Evolutionary conservation across 2,329 filamentous ascomycete genomes (phyloP).

Genomic region (Zymoseptoria tritici): DNA sequence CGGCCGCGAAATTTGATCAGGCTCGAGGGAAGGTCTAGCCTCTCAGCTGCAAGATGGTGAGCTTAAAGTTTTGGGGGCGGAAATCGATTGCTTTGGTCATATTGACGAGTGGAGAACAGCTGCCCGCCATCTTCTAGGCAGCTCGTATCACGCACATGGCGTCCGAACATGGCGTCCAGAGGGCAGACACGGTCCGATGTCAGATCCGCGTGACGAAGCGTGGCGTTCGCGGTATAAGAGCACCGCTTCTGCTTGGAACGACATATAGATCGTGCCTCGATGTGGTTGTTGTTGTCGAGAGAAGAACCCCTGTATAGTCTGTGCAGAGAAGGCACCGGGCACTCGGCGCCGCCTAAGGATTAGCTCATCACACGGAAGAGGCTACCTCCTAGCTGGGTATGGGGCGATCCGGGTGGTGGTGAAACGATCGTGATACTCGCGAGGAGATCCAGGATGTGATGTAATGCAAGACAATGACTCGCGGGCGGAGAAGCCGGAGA

Average conservation of each 20-base stretch:
- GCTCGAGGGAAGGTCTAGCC: background rate
- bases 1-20: background rate
- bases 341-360: background rate
- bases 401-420: background rate
- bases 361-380: background rate
- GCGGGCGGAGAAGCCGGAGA: background rate
- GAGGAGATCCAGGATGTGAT: background rate
- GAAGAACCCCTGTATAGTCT: too few relatives aligned
- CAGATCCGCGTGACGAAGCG: too few relatives aligned
- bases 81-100: background rate
- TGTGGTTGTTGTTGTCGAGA: background rate
- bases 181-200: background rate
- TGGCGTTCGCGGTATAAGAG: too few relatives aligned
- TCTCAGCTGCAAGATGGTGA: too few relatives aligned
- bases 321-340: background rate
- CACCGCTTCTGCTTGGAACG: too few relatives aligned
- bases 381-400: background rate
- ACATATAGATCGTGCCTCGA: background rate
- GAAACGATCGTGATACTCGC: background rate
- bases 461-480: background rate
- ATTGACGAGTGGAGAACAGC: background rate
- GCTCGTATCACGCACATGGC: too few relatives aligned
- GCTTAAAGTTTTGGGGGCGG: too few relatives aligned
- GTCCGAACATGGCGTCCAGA: background rate
- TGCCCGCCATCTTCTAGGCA: background rate